These are phyloP conservation scores for Aspergillus tubingensis DNA, from an alignment of 2,329 filamentous ascomycete species.

Conservation along the genomic window DNA sequence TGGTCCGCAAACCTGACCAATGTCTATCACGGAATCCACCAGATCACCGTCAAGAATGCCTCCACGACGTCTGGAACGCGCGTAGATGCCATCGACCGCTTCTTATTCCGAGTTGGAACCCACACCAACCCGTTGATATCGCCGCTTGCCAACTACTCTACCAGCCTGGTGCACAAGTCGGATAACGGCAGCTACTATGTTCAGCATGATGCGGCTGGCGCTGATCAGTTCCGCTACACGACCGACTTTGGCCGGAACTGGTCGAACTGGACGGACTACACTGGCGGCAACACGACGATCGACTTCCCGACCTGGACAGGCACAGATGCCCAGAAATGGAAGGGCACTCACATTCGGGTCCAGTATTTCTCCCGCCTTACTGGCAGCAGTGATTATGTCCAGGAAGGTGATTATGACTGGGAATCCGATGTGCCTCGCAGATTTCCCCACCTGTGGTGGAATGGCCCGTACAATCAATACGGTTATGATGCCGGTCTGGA, in stretches of 20 bases:
- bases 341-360: constrained; percentile 62
- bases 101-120: constrained; percentile 62
- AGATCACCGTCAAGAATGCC: constrained; percentile 57
- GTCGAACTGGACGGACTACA: constrained; percentile 59
- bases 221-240: constrained; percentile 63
- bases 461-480: constrained; percentile 63
- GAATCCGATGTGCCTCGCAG: constrained; percentile 45
- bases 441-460: constrained; percentile 63
- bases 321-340: constrained; percentile 58
- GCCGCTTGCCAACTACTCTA: constrained; percentile 60
- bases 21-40: constrained; percentile 62
- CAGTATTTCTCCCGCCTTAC: constrained; percentile 63
- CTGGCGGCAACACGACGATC: constrained; percentile 52
- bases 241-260: constrained; percentile 61
- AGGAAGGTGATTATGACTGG: constrained; percentile 57
- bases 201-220: constrained; percentile 61
- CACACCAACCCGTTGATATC: constrained; percentile 61
- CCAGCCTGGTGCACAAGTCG: constrained; percentile 50
- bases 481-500: constrained; percentile 62
- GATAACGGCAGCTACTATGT: constrained; percentile 49
- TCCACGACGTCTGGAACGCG: constrained; percentile 44
- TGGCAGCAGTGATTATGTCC: constrained; percentile 60
- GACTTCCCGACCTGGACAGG: constrained; percentile 56
- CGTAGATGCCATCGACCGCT: constrained; percentile 56
- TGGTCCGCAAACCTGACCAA: constrained; percentile 55